Conservation (phyloP, 257 asterid species). For the Linaria vulgaris region DNA sequence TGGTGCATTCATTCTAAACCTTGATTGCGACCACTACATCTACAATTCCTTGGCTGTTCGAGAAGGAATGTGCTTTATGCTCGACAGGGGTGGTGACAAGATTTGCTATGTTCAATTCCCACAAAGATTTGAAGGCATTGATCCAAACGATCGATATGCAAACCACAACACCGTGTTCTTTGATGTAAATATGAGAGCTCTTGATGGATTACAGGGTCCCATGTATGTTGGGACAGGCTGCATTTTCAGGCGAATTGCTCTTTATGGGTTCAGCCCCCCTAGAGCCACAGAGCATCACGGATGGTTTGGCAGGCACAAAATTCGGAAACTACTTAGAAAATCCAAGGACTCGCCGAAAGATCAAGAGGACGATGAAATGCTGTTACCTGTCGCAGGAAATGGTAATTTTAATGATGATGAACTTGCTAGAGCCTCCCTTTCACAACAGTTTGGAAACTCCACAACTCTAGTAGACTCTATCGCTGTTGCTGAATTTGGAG, state of each 20-base stretch:
- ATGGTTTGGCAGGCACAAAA: slow-evolving; percentile 72
- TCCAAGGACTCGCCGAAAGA: slow-evolving; percentile 33
- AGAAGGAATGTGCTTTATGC: slow-evolving; percentile 99
- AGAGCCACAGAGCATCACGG: slow-evolving; percentile 85
- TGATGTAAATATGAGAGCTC: slow-evolving; percentile 90
- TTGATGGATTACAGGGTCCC: slow-evolving; percentile 93
- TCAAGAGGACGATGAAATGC: slow-evolving; percentile 56
- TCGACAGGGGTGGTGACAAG: slow-evolving; percentile 87
- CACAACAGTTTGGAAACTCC: slow-evolving; percentile 77
- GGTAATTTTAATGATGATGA: slow-evolving; percentile 53
- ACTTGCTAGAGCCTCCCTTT: slow-evolving; percentile 35
- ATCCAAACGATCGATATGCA: slow-evolving; percentile 86
- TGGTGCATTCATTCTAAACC: slow-evolving; percentile 84
- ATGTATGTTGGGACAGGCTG: slow-evolving; percentile 98
- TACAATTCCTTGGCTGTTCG: slow-evolving; percentile 68
- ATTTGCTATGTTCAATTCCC: slow-evolving; percentile 90
- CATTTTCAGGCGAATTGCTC: slow-evolving; percentile 74
- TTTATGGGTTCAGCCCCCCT: slow-evolving; percentile 89
- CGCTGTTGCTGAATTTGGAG: slow-evolving; percentile 86
- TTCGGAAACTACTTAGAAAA: slow-evolving; percentile 45
- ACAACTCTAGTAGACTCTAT: slow-evolving; percentile 67
- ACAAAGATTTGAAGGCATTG: slow-evolving; percentile 88
- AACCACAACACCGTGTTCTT: slow-evolving; percentile 93
- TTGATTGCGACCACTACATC: slow-evolving; percentile 91
- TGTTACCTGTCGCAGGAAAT: slow-evolving; percentile 49